A percentile compares a stretch with the other conserved stretches of the same genome.
Conservation (phyloP, 176 grass and related monocot species). For the Oryza longistaminata region DNA sequence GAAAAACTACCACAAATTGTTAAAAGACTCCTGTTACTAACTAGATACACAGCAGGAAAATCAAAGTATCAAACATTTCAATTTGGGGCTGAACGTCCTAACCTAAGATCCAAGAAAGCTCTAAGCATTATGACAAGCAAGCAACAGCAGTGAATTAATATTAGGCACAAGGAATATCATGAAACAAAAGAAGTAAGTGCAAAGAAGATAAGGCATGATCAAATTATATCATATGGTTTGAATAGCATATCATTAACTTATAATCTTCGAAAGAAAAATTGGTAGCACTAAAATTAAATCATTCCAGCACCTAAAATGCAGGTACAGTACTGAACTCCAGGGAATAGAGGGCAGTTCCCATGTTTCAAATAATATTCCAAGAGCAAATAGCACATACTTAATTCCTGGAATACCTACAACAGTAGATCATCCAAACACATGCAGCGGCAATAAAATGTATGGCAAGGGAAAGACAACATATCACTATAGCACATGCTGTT, state of each 20-base stretch:
- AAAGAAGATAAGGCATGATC: constrained; percentile 4
- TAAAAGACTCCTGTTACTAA: not conserved
- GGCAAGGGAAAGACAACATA: constrained; percentile 1
- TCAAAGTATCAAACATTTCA: not conserved
- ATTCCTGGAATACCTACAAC: constrained; percentile 15
- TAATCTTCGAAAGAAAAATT: not conserved
- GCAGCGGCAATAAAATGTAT: not conserved
- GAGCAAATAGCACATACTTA: constrained; percentile 15
- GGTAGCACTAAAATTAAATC: not conserved
- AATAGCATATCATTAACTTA: not conserved
- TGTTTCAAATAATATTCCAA: not conserved
- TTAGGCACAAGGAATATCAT: not conserved
- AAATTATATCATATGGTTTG: not conserved
- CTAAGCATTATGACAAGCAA: not conserved
- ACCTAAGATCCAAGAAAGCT: constrained; percentile 18
- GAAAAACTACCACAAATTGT: not conserved
- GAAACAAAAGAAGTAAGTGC: constrained; percentile 15
- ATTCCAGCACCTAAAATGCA: not conserved
- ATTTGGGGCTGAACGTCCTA: not conserved
- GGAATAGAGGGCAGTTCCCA: not conserved
- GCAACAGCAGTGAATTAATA: constrained; percentile 3
- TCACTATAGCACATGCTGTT: not conserved
- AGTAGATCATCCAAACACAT: constrained; percentile 6
- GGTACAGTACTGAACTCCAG: not conserved
- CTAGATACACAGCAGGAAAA: not conserved